Conservation (phyloP, 2,329 filamentous ascomycete genomes). For the Nemania sp. region DNA sequence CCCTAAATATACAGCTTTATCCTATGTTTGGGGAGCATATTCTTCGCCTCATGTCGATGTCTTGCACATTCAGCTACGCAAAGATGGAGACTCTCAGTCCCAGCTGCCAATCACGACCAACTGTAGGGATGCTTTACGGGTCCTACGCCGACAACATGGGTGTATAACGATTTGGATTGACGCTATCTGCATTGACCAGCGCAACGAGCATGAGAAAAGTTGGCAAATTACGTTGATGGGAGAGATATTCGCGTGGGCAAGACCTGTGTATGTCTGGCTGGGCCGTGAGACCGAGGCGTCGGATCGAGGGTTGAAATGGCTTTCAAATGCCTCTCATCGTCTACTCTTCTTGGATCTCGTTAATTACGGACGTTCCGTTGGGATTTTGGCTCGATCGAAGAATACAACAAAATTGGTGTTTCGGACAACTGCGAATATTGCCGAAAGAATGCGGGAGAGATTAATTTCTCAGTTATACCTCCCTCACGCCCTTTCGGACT, state of each 20-base stretch:
- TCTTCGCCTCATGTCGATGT: neutral
- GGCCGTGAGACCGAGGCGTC: neutral
- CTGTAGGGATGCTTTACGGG: neutral
- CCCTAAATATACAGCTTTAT: neutral
- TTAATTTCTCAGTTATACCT: neutral
- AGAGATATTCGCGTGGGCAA: neutral
- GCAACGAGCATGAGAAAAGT: conserved; percentile 1
- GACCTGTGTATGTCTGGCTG: neutral
- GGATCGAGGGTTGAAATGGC: neutral
- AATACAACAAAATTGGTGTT: neutral
- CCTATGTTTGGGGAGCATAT: neutral
- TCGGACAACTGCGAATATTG: neutral
- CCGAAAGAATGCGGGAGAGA: neutral
- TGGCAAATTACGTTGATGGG: conserved; percentile 1
- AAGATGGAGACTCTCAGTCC: neutral
- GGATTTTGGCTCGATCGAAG: neutral
- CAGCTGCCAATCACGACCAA: neutral
- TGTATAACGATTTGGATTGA: neutral
- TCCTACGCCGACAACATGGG: neutral
- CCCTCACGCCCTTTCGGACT: neutral
- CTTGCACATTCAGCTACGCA: neutral
- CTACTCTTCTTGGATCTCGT: neutral
- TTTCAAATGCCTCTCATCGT: conserved; percentile 1
- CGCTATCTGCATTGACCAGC: neutral
- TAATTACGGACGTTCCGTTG: neutral